phyloP scores from a whole-genome alignment of 345 rosid species.

The Ceriops zippeliana region DNA sequence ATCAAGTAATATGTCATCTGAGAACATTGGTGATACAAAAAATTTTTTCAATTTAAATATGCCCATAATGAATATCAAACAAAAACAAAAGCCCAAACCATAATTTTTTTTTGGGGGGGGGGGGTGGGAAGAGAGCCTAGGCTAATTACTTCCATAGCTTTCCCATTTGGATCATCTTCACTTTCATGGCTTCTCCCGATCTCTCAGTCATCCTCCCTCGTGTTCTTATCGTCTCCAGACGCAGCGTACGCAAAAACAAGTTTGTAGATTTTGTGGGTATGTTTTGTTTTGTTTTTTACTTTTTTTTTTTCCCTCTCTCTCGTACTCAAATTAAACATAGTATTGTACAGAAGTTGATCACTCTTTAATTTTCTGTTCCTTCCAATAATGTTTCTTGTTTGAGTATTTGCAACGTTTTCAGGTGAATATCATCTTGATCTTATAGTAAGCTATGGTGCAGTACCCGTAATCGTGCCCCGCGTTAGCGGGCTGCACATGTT shows the following conservation, averaged over 20 bases:
- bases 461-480: constrained; percentile 78
- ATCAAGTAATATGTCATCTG: no score
- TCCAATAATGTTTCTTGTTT: no score
- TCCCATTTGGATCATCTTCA: background rate
- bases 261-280: constrained; percentile 28
- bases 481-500: constrained; percentile 72
- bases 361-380: no score
- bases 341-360: no score
- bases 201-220: constrained; percentile 23
- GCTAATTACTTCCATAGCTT: background rate
- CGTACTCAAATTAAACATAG: background rate
- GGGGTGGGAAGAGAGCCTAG: no score
- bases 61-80: no score
- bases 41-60: no score
- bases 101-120: no score
- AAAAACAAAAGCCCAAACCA: background rate
- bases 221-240: constrained; percentile 29
- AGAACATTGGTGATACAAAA: no score
- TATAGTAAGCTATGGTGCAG: constrained; percentile 70
- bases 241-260: constrained; percentile 27
- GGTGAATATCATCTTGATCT: constrained; percentile 96
- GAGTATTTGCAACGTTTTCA: constrained; percentile 21
- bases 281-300: background rate
- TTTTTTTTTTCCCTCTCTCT: background rate
- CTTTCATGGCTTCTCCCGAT: constrained; percentile 18